Percentiles rank a stretch among this genome's conserved stretches.
These are phyloP conservation scores for Geranium incanum DNA, from an alignment of 441 rosid genomes.

Conservation along the genomic window DNA sequence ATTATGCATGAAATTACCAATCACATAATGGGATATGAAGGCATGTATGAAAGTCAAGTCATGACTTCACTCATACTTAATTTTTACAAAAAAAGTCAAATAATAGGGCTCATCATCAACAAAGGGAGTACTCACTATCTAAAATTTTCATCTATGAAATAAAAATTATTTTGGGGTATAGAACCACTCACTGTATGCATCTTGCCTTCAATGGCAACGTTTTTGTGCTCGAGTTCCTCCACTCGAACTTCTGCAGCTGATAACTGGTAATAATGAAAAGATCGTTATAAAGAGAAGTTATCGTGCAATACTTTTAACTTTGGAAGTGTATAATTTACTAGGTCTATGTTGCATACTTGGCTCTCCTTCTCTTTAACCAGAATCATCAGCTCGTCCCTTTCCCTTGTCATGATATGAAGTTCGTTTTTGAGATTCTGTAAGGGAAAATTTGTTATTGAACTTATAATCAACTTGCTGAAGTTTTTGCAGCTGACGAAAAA, in stretches of 20 bases:
- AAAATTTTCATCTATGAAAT: neutral
- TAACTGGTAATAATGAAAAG: conserved; percentile 30
- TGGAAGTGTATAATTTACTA: conserved; percentile 2
- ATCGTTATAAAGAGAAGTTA: conserved; percentile 6
- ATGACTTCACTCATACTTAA: too few species aligned
- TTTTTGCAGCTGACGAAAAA: neutral
- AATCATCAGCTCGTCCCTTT: conserved; percentile 32
- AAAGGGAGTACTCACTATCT: neutral
- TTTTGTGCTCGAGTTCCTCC: conserved; percentile 33
- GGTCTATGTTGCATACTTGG: conserved; percentile 21
- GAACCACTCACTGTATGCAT: conserved; percentile 33
- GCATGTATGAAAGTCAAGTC: too few species aligned
- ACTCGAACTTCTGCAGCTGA: conserved; percentile 32
- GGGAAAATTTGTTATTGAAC: neutral
- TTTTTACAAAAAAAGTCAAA: too few species aligned
- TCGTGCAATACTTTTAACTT: conserved; percentile 17
- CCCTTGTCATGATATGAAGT: conserved; percentile 24
- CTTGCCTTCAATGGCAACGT: conserved; percentile 38
- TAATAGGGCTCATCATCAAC: too few species aligned
- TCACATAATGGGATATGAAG: too few species aligned
- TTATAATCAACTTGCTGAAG: conserved; percentile 13
- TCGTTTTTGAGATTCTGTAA: conserved; percentile 32
- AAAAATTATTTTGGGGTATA: neutral
- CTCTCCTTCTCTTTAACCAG: conserved; percentile 29
- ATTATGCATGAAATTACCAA: too few species aligned